Conservation (phyloP, 495 filamentous ascomycete species). For the Massariosphaeria phaeospora region DNA sequence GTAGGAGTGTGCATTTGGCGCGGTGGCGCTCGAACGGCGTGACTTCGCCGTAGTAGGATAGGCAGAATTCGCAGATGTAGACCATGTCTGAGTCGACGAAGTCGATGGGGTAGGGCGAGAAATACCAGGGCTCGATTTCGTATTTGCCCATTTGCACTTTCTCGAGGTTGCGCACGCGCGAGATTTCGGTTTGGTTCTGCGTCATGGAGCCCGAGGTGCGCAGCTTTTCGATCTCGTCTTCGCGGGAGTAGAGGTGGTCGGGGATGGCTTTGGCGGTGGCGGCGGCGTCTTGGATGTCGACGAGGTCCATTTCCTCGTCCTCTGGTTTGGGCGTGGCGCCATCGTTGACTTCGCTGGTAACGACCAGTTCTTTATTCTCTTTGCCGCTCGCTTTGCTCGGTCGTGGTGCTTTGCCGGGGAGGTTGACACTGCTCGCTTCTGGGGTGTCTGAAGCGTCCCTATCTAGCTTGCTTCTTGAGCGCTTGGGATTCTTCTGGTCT, state of each 20-base stretch:
- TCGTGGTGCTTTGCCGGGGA: slow-evolving; percentile 51
- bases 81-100: slow-evolving; percentile 83
- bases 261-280: slow-evolving; percentile 50
- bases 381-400: slow-evolving; percentile 57
- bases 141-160: slow-evolving; percentile 88
- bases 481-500: slow-evolving; percentile 51
- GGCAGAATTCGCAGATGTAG: slow-evolving; percentile 96
- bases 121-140: slow-evolving; percentile 97
- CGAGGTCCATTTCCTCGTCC: slow-evolving; percentile 57
- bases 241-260: slow-evolving; percentile 61
- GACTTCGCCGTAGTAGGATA: slow-evolving; percentile 77
- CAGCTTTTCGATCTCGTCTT: slow-evolving; percentile 93
- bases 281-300: slow-evolving; percentile 60
- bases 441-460: slow-evolving; percentile 58
- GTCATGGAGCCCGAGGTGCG: slow-evolving; percentile 95
- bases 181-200: slow-evolving; percentile 94
- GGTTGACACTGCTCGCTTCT: slow-evolving; percentile 45
- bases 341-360: slow-evolving; percentile 45
- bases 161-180: slow-evolving; percentile 88
- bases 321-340: slow-evolving; percentile 53
- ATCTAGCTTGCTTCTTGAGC: slow-evolving; percentile 46
- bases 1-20: slow-evolving; percentile 81
- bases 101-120: slow-evolving; percentile 87
- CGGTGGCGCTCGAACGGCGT: slow-evolving; percentile 80
- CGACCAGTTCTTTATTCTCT: slow-evolving; percentile 54